Percentiles rank a stretch among this genome's conserved stretches.
Conservation (phyloP, 805 yeast genomes). For the Candida tammaniensis region DNA sequence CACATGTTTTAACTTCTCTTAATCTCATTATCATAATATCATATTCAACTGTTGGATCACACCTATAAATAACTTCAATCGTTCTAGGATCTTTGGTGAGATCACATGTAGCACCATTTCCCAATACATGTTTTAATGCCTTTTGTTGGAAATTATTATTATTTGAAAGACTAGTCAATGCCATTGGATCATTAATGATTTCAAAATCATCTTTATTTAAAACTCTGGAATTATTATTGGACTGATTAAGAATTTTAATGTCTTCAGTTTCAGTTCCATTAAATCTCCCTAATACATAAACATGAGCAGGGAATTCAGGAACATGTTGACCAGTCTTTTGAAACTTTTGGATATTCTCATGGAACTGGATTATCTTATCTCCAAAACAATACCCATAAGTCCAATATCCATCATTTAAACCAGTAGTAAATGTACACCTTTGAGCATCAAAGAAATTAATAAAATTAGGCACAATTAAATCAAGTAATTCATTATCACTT, state of each 20-base stretch:
- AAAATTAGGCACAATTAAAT: slow-evolving; percentile 4
- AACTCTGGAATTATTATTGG: slow-evolving; percentile 14
- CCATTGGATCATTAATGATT: slow-evolving; percentile 21
- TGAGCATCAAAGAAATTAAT: slow-evolving; percentile 17
- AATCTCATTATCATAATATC: slow-evolving; percentile 34
- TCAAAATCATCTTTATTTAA: slow-evolving; percentile 23
- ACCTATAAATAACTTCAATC: slow-evolving; percentile 54
- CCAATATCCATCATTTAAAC: slow-evolving; percentile 48
- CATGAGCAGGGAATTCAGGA: slow-evolving; percentile 27
- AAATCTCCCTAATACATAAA: slow-evolving; percentile 37
- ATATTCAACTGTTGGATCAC: slow-evolving; percentile 36
- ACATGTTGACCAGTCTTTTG: slow-evolving; percentile 26
- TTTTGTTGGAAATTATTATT: slow-evolving; percentile 21
- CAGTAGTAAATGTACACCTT: slow-evolving; percentile 23
- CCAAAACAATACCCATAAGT: slow-evolving; percentile 51
- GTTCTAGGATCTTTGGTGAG: slow-evolving; percentile 51
- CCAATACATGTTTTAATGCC: slow-evolving; percentile 35
- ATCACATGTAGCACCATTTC: slow-evolving; percentile 58
- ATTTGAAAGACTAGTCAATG: slow-evolving; percentile 8
- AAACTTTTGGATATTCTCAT: slow-evolving; percentile 26
- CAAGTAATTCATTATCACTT: slow-evolving; percentile 4
- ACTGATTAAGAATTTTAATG: slow-evolving; percentile 20
- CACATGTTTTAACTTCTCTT: slow-evolving; percentile 55
- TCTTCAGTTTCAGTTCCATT: slow-evolving; percentile 17
- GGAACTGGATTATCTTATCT: slow-evolving; percentile 49